Conservation (phyloP, 768 basidiomycete genomes). For the Suillus lakei region DNA sequence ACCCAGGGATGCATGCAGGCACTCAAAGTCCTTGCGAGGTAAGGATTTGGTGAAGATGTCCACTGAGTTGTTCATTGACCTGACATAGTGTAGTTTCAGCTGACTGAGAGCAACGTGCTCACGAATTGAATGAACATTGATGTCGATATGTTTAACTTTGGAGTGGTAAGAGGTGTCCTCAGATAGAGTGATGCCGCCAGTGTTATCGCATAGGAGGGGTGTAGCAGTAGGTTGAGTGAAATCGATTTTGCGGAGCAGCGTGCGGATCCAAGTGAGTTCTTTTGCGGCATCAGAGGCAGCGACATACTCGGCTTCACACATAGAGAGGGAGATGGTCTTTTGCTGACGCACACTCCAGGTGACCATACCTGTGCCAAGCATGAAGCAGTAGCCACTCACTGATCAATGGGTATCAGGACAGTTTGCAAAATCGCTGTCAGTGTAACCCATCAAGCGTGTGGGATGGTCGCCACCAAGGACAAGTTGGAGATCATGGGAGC, state of each 20-base stretch:
- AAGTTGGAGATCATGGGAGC: rapidly evolving
- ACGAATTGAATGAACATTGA: not conserved
- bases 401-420: too few species aligned
- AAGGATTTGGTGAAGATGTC: not conserved
- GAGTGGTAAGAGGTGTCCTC: not conserved
- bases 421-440: too few species aligned
- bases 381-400: too few species aligned
- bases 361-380: too few species aligned
- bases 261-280: not conserved
- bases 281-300: not conserved
- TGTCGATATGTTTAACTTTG: not conserved
- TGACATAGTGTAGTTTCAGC: not conserved
- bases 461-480: too few species aligned
- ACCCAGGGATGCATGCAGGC: not conserved
- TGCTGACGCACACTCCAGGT: too few species aligned
- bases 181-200: not conserved
- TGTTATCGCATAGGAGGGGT: not conserved
- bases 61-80: not conserved
- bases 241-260: rapidly evolving
- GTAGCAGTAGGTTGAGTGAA: not conserved
- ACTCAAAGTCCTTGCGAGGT: not conserved
- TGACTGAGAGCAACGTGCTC: rapidly evolving
- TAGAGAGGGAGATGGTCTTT: too few species aligned
- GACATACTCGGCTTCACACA: not conserved
- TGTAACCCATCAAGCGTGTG: too few species aligned